Percentiles rank a stretch among this genome's conserved stretches.
Conservation (phyloP, 768 basidiomycete genomes). For the Mycena epipterygia region DNA sequence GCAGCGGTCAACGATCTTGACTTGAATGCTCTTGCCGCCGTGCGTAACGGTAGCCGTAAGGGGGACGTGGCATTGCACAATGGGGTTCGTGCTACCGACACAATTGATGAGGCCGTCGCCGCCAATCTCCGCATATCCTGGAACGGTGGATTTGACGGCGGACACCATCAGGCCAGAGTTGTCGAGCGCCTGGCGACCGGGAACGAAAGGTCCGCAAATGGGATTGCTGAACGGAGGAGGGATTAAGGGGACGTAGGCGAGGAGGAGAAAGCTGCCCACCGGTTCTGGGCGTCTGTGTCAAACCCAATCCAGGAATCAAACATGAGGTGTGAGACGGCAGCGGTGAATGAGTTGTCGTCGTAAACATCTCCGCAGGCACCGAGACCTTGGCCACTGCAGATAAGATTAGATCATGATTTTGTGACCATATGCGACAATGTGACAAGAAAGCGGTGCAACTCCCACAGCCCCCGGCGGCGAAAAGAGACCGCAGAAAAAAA, state of each 20-base stretch:
- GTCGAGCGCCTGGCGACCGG: constrained; percentile 41
- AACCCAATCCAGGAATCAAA: constrained; percentile 44
- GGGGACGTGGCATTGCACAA: constrained; percentile 34
- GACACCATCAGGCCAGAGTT: constrained; percentile 38
- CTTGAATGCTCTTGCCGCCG: constrained; percentile 51
- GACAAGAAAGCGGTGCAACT: not conserved
- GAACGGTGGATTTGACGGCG: constrained; percentile 35
- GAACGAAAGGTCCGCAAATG: constrained; percentile 47
- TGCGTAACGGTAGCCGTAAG: constrained; percentile 43
- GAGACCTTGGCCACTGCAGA: constrained; percentile 43
- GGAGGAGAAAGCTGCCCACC: constrained; percentile 29
- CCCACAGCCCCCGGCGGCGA: constrained; percentile 4
- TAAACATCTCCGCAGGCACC: constrained; percentile 49
- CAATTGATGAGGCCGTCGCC: constrained; percentile 45
- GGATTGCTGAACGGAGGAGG: constrained; percentile 37
- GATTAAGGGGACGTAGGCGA: not conserved
- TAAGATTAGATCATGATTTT: constrained; percentile 18
- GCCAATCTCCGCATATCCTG: constrained; percentile 40
- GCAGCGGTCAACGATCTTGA: constrained; percentile 66
- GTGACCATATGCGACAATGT: not conserved
- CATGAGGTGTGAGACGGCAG: constrained; percentile 45
- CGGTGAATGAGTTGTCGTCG: constrained; percentile 46
- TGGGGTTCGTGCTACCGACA: constrained; percentile 1
- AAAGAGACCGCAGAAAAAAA: not conserved
- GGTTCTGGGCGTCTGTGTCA: constrained; percentile 39